Conservation (phyloP, 768 basidiomycete species). For the Trametes gibbosa region DNA sequence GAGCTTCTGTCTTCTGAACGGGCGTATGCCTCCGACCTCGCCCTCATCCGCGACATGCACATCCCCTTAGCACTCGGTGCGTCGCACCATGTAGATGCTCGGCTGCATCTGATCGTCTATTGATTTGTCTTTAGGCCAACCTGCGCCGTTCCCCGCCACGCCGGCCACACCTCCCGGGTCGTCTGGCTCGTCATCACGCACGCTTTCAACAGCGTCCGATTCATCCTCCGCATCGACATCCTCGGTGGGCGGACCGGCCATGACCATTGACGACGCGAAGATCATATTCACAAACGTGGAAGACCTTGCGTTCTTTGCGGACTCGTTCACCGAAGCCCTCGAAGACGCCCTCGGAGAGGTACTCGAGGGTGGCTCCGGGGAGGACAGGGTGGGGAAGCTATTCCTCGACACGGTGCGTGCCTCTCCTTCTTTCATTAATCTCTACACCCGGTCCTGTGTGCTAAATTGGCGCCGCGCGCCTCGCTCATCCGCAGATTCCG, state of each 20-base stretch:
- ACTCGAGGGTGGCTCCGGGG: slow-evolving; percentile 61
- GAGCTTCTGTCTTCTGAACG: slow-evolving; percentile 79
- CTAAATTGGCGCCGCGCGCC: slow-evolving; percentile 10
- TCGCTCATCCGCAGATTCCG: slow-evolving; percentile 60
- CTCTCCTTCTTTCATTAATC: slow-evolving; percentile 5
- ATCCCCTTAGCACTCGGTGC: slow-evolving; percentile 75
- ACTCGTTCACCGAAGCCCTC: slow-evolving; percentile 59
- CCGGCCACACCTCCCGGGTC: slow-evolving; percentile 41
- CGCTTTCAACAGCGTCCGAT: slow-evolving; percentile 50
- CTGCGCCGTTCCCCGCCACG: slow-evolving; percentile 37
- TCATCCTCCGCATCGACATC: slow-evolving; percentile 35
- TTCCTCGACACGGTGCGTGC: slow-evolving; percentile 68
- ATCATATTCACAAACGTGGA: slow-evolving; percentile 76
- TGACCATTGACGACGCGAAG: slow-evolving; percentile 67
- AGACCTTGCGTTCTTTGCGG: slow-evolving; percentile 71
- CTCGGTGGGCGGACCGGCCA: slow-evolving; percentile 45
- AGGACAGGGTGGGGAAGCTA: slow-evolving; percentile 66
- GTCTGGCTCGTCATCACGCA: slow-evolving; percentile 50
- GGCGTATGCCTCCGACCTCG: slow-evolving; percentile 81
- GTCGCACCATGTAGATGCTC: slow-evolving; percentile 24
- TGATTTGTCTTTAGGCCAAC: slow-evolving; percentile 35
- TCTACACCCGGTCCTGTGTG: not conserved
- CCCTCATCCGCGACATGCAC: slow-evolving; percentile 72
- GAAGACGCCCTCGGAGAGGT: slow-evolving; percentile 64
- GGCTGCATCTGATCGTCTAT: slow-evolving; percentile 10